Conservation (phyloP, 495 filamentous ascomycete genomes). For the Aspergillus asperescens region DNA sequence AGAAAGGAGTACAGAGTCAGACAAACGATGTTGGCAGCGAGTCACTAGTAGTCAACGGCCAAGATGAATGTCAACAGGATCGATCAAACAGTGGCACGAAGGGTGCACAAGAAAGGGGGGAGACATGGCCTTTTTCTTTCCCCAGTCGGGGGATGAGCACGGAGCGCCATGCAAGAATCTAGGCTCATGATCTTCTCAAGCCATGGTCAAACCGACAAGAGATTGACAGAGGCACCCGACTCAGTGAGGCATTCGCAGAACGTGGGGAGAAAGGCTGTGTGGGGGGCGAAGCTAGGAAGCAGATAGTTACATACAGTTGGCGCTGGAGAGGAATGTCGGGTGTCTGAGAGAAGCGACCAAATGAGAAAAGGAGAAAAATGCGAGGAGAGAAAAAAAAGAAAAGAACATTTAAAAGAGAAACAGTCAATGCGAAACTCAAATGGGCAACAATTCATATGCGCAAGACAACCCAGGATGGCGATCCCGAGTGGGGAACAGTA, state of each 20-base stretch:
- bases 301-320: constrained; percentile 10
- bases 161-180: constrained; percentile 6
- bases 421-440: constrained; percentile 3
- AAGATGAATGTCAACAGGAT: constrained; percentile 1
- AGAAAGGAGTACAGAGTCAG: neutral
- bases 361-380: constrained; percentile 6
- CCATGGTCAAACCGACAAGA: constrained; percentile 5
- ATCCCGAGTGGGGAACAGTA: neutral
- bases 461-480: neutral
- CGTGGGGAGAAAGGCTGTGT: constrained; percentile 14
- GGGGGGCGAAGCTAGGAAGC: constrained; percentile 5
- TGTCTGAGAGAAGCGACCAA: constrained; percentile 4
- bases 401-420: neutral
- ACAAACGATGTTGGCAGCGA: too few relatives aligned
- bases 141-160: constrained; percentile 1
- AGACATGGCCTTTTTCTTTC: constrained; percentile 3
- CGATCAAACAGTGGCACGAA: constrained; percentile 11
- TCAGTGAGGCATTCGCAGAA: neutral
- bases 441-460: neutral
- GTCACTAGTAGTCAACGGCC: too few relatives aligned
- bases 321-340: neutral
- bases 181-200: constrained; percentile 7
- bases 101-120: constrained; percentile 11
- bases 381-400: constrained; percentile 3
- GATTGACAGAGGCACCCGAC: constrained; percentile 1